Conservation (phyloP, 176 grass and related monocot species). For the Pontederia crassipes region DNA sequence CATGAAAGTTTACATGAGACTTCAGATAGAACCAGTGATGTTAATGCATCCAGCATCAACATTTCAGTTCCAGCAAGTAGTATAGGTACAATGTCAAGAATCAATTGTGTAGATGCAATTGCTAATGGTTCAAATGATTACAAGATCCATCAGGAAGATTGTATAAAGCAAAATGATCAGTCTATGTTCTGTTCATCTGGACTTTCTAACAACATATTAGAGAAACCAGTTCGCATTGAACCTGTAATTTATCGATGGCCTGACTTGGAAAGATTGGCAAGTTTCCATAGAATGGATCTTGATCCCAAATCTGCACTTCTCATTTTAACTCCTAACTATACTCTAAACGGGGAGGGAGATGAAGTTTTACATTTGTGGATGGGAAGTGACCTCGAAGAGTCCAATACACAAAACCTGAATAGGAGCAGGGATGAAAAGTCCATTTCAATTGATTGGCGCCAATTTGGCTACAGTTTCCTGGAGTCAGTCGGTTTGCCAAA, state of each 20-base stretch:
- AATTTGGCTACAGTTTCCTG: slow-evolving; percentile 13
- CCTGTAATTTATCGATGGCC: slow-evolving; percentile 66
- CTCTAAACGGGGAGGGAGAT: neutral
- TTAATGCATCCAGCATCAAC: neutral
- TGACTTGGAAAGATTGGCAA: slow-evolving; percentile 57
- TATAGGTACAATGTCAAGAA: slow-evolving; percentile 20
- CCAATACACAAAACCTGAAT: neutral
- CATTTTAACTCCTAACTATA: slow-evolving; percentile 50
- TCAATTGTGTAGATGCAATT: slow-evolving; percentile 20
- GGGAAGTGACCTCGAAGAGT: neutral
- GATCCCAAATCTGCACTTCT: slow-evolving; percentile 76
- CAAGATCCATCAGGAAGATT: neutral
- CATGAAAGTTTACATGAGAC: slow-evolving; percentile 24
- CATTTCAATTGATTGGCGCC: slow-evolving; percentile 13
- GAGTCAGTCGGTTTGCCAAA: slow-evolving; percentile 4
- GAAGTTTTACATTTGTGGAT: neutral
- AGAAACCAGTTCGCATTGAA: slow-evolving; percentile 15
- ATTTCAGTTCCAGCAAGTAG: slow-evolving; percentile 13
- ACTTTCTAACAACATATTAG: slow-evolving; percentile 23
- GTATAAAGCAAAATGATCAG: neutral
- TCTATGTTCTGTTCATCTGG: slow-evolving; percentile 18
- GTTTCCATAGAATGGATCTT: slow-evolving; percentile 45
- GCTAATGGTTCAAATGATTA: slow-evolving; percentile 17
- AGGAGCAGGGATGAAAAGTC: neutral
- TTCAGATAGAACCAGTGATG: slow-evolving; percentile 30